A percentile compares a stretch with the other conserved stretches of the same genome.
Conservation (phyloP, 441 rosid species). For the Gossypium laxum region DNA sequence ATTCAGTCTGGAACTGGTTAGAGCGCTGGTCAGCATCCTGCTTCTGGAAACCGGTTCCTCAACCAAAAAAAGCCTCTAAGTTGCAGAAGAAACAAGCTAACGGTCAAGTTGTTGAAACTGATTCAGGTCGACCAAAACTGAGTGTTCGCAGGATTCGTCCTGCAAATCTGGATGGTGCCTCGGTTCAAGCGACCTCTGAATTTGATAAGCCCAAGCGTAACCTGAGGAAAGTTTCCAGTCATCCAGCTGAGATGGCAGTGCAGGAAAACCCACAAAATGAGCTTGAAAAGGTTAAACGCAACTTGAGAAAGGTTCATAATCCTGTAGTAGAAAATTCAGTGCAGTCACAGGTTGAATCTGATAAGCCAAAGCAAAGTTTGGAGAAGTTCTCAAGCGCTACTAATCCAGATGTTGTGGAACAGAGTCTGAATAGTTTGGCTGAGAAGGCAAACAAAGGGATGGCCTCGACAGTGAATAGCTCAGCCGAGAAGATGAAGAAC, state of each 20-base stretch:
- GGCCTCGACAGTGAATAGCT: conserved; percentile 18
- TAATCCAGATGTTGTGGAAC: conserved; percentile 27
- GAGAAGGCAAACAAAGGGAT: conserved; percentile 35
- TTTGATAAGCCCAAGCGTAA: conserved; percentile 62
- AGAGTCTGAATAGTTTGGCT: conserved; percentile 22
- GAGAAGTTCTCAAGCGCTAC: conserved; percentile 35
- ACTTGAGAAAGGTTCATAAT: conserved; percentile 75
- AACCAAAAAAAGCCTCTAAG: conserved; percentile 46
- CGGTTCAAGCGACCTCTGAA: conserved; percentile 40
- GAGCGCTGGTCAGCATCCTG: conserved; percentile 65
- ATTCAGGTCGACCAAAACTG: conserved; percentile 53
- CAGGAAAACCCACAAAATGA: conserved; percentile 70
- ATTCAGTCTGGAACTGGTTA: conserved; percentile 67
- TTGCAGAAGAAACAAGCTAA: conserved; percentile 40
- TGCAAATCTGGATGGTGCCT: conserved; percentile 35
- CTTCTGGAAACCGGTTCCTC: conserved; percentile 68
- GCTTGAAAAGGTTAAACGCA: conserved; percentile 80
- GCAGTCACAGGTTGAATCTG: conserved; percentile 45
- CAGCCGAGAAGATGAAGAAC: conserved; percentile 24
- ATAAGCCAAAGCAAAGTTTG: conserved; percentile 44
- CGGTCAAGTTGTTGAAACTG: conserved; percentile 40
- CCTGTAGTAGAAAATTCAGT: conserved; percentile 49
- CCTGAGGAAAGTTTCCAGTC: conserved; percentile 46
- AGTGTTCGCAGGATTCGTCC: conserved; percentile 54
- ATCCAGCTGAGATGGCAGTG: conserved; percentile 33